Percentiles rank a stretch among this genome's conserved stretches.
Evolutionary conservation across 805 yeast genomes (phyloP).

Genomic region (Hemisphaericaspora nanyangensis): DNA sequence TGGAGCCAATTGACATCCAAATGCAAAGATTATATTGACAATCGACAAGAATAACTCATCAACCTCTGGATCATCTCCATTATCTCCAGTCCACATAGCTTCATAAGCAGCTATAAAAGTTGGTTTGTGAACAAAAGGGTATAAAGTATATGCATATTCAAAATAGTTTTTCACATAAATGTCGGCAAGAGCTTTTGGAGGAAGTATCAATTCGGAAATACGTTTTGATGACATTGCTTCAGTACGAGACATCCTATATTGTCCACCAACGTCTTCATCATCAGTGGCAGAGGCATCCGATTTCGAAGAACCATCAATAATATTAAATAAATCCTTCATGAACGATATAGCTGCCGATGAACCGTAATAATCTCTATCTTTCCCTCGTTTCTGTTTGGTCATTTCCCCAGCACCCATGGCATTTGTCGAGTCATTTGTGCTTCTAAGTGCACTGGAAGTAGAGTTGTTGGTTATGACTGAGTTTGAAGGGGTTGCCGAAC

Average conservation of each 20-base stretch:
- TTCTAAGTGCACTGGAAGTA: background rate
- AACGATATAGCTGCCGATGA: constrained; percentile 12
- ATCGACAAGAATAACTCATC: constrained; percentile 19
- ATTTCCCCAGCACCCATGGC: constrained; percentile 13
- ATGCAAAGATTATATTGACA: constrained; percentile 19
- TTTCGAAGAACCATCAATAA: constrained; percentile 6
- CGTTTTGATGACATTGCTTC: constrained; percentile 1
- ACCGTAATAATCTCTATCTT: constrained; percentile 9
- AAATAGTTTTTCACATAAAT: constrained; percentile 16
- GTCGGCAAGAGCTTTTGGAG: constrained; percentile 19
- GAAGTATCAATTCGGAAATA: constrained; percentile 9
- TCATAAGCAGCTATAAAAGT: constrained; percentile 18
- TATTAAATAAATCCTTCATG: constrained; percentile 10
- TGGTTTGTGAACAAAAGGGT: constrained; percentile 20
- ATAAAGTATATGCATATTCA: constrained; percentile 17
- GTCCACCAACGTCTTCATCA: background rate
- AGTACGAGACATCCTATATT: constrained; percentile 9
- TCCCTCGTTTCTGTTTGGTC: background rate
- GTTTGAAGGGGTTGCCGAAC: constrained; percentile 4
- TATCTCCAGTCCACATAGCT: constrained; percentile 12
- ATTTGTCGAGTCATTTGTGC: constrained; percentile 6
- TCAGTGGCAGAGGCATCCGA: background rate
- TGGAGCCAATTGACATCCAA: constrained; percentile 14
- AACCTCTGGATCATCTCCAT: constrained; percentile 7
- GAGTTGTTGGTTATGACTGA: constrained; percentile 1